phyloP scores from a whole-genome alignment of 2,329 filamentous ascomycete species.

The Neofusicoccum sp. region DNA sequence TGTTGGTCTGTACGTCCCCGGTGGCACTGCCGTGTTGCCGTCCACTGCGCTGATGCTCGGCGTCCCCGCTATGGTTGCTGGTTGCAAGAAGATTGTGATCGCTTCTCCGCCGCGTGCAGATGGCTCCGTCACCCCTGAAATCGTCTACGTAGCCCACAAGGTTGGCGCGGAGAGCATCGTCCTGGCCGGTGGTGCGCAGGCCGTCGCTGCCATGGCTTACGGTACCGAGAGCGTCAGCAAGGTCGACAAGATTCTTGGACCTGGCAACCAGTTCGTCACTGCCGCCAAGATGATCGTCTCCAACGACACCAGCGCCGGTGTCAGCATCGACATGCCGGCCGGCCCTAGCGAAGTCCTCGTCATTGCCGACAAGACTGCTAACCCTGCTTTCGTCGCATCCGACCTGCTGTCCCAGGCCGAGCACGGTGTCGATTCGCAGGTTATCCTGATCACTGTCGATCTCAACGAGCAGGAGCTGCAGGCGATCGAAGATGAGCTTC shows the following conservation, averaged over 20 bases:
- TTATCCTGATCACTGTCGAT: slow-evolving; percentile 84
- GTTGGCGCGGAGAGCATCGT: slow-evolving; percentile 95
- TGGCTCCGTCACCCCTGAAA: slow-evolving; percentile 90
- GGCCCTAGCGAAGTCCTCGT: slow-evolving; percentile 97
- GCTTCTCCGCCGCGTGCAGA: slow-evolving; percentile 89
- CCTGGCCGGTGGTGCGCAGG: slow-evolving; percentile 91
- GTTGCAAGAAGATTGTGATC: slow-evolving; percentile 91
- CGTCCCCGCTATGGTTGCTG: slow-evolving; percentile 95
- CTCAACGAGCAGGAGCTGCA: slow-evolving; percentile 71
- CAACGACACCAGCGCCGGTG: slow-evolving; percentile 94
- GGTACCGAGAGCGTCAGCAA: slow-evolving; percentile 93
- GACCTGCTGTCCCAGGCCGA: slow-evolving; percentile 95
- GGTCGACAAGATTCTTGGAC: slow-evolving; percentile 97
- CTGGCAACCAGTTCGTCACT: slow-evolving; percentile 97
- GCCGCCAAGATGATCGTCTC: slow-evolving; percentile 98
- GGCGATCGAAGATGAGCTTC: slow-evolving; percentile 89
- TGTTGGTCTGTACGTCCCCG: slow-evolving; percentile 95
- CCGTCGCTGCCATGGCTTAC: slow-evolving; percentile 95
- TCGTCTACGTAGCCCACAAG: slow-evolving; percentile 97
- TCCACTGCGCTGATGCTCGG: slow-evolving; percentile 98
- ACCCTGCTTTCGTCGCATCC: slow-evolving; percentile 92
- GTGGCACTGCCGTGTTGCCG: slow-evolving; percentile 94
- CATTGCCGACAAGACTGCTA: slow-evolving; percentile 82
- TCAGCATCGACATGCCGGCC: slow-evolving; percentile 98
- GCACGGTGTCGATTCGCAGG: slow-evolving; percentile 94